Evolutionary conservation across 345 rosid species (phyloP).

Genomic region (Kandelia obovata): DNA sequence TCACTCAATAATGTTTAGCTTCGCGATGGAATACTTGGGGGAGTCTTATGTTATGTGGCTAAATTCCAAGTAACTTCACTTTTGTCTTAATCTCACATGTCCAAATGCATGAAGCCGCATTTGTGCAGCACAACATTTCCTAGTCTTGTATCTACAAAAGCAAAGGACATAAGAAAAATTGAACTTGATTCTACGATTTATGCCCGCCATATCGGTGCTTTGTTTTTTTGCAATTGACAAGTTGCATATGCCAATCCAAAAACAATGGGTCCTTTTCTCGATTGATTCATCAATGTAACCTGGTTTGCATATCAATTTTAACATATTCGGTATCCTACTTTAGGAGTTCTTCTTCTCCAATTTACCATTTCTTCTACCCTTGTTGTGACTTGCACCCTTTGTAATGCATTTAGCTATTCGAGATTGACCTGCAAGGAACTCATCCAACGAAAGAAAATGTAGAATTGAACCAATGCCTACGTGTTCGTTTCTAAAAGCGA

Average conservation of each 20-base stretch:
- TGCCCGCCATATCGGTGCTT: conserved; percentile 4
- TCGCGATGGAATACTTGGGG: not conserved
- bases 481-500: no score
- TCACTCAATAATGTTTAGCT: conserved; percentile 16
- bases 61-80: conserved; percentile 25
- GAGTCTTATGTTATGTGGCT: conserved; percentile 10
- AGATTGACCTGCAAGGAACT: not conserved
- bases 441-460: not conserved
- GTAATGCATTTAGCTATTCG: no score
- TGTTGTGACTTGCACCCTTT: no score
- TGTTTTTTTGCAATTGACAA: not conserved
- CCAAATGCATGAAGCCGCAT: conserved; percentile 10
- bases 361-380: no score
- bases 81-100: conserved; percentile 26
- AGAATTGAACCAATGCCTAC: not conserved
- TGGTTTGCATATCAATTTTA: not conserved
- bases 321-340: not conserved
- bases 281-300: not conserved
- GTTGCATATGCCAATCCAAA: conserved; percentile 5
- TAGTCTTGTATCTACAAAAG: conserved; percentile 6
- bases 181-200: not conserved
- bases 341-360: no score
- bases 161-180: not conserved
- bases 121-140: conserved; percentile 1
- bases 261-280: conserved; percentile 1